Conservation (phyloP, 495 filamentous ascomycete species). For the Copromyces sp. region DNA sequence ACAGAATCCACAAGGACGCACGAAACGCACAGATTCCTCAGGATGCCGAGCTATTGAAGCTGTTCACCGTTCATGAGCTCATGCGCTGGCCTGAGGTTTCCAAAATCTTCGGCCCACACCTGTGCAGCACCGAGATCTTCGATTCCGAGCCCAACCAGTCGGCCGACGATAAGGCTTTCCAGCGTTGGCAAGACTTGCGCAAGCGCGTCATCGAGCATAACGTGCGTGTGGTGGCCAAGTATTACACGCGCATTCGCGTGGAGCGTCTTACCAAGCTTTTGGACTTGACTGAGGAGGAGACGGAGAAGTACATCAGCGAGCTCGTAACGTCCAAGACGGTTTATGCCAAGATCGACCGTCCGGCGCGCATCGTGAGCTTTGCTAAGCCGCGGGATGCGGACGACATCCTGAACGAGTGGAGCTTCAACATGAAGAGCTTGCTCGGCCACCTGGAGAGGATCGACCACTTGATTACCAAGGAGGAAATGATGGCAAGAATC, state of each 20-base stretch:
- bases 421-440: conserved; percentile 95
- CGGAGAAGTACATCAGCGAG: conserved; percentile 93
- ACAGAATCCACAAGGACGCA: conserved; percentile 70
- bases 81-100: conserved; percentile 97
- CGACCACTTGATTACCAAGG: conserved; percentile 97
- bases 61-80: conserved; percentile 89
- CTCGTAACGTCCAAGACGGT: conserved; percentile 94
- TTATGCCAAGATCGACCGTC: conserved; percentile 94
- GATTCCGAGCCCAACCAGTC: conserved; percentile 49
- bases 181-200: conserved; percentile 84
- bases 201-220: conserved; percentile 99
- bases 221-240: conserved; percentile 92
- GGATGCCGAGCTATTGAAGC: conserved; percentile 73
- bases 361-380: conserved; percentile 83
- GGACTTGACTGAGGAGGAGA: conserved; percentile 88
- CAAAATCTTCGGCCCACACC: conserved; percentile 73
- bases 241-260: conserved; percentile 95
- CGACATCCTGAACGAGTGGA: conserved; percentile 97
- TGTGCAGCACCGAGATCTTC: conserved; percentile 90
- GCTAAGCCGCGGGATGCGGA: conserved; percentile 91
- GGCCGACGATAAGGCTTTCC: conserved; percentile 62
- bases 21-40: conserved; percentile 58
- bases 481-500: conserved; percentile 99
- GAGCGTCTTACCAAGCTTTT: conserved; percentile 77
- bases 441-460: conserved; percentile 86